A percentile compares a stretch with the other conserved stretches of the same genome.
Evolutionary conservation across 2,329 filamentous ascomycete genomes (phyloP).

Genomic region (Didymella segeticola): DNA sequence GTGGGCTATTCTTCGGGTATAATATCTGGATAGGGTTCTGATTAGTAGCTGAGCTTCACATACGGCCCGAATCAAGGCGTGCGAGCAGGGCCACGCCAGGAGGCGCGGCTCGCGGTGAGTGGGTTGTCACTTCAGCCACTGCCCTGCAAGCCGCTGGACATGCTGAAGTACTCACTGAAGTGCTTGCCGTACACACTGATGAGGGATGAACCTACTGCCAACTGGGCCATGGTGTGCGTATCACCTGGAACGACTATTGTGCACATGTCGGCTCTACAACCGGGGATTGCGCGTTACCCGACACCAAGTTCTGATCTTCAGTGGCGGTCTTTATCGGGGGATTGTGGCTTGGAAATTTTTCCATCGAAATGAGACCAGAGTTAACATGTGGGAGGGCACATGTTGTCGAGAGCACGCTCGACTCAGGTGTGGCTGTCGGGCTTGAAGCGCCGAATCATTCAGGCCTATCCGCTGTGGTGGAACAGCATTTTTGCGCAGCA

Average conservation of each 20-base stretch:
- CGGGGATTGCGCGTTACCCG: background rate
- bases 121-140: background rate
- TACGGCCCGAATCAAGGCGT: conserved; percentile 24
- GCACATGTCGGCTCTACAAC: background rate
- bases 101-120: conserved; percentile 24
- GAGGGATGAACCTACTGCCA: background rate
- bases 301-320: conserved; percentile 1
- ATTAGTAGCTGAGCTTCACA: conserved; percentile 27
- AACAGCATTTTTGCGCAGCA: background rate
- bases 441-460: background rate
- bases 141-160: background rate
- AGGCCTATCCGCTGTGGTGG: background rate
- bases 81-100: conserved; percentile 14
- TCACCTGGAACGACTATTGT: background rate
- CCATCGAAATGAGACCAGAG: background rate
- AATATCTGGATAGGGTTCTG: conserved; percentile 26
- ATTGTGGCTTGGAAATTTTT: conserved; percentile 4
- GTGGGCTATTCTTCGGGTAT: conserved; percentile 14
- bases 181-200: background rate
- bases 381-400: background rate
- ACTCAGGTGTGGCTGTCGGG: background rate
- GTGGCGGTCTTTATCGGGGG: background rate
- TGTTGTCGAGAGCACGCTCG: conserved; percentile 7
- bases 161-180: background rate
- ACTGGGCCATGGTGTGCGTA: background rate